Percentiles rank a stretch among this genome's conserved stretches.
Conservation (phyloP, 352 stramenopile genomes). For the Phytophthora citrophthora region DNA sequence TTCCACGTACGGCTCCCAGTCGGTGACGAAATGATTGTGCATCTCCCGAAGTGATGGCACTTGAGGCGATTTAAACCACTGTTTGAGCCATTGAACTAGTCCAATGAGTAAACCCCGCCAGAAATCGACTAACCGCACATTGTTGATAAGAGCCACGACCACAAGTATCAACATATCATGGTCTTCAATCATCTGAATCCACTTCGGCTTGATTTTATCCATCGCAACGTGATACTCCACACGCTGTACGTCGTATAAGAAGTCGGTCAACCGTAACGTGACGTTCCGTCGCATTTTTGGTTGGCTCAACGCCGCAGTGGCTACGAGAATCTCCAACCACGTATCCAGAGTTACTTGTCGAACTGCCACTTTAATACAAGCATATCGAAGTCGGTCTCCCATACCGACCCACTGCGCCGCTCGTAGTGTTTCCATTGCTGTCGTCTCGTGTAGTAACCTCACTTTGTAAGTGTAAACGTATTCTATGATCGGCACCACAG, state of each 20-base stretch:
- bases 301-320: constrained; percentile 22
- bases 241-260: constrained; percentile 34
- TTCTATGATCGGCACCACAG: constrained; percentile 50
- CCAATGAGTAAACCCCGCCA: constrained; percentile 46
- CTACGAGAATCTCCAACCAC: constrained; percentile 56
- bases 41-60: constrained; percentile 48
- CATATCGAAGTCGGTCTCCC: constrained; percentile 42
- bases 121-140: constrained; percentile 38
- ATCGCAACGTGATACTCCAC: constrained; percentile 36
- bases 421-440: constrained; percentile 36
- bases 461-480: constrained; percentile 58
- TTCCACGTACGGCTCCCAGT: constrained; percentile 35
- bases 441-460: constrained; percentile 33
- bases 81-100: constrained; percentile 48
- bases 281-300: constrained; percentile 26
- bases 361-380: constrained; percentile 34
- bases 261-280: constrained; percentile 38
- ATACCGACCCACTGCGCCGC: constrained; percentile 55
- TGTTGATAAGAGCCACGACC: constrained; percentile 48
- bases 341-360: constrained; percentile 32
- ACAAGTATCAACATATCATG: constrained; percentile 38
- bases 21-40: constrained; percentile 43
- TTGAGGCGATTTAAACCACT: constrained; percentile 16
- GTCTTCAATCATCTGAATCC: constrained; percentile 45
- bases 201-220: constrained; percentile 37